Base-by-base conservation (phyloP, 345 rosid species). In the Carallia pectinifolia region DNA sequence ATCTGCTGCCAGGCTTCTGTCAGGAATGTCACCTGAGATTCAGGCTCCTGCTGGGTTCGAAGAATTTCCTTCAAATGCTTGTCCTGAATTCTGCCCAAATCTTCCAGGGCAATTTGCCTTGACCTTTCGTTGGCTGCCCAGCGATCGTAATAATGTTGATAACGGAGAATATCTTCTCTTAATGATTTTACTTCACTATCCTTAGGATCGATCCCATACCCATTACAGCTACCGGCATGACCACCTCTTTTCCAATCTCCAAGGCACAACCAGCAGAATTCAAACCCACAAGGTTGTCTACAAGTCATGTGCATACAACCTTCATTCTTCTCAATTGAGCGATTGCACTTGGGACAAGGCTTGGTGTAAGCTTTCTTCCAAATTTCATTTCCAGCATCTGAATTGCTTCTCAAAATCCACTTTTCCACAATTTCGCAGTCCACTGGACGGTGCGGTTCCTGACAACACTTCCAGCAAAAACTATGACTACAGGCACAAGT, bases 201-300 rank as follows among this genome's bases (percentile, higher is more conserved):
- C 30, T 37, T 31, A 29, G 6, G 12, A 36, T 56, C 36, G 9
- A 15, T 48, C 31, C 3, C 0, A 1, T 44, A 47, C 1, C 16
- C 37, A 16, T 58, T 33, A 19, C 60, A 71, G n/a, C 37, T 2
- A 12, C 29, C 29, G 1, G 17, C 44, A n/a, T 8, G 2, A 23
- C 50, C 40, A 53, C 73, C 71, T 7, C 33, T 36, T 0, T 3
- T 1, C 69, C 62, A 74, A 7, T 53, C 44, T 18, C 29, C 12
- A 30, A 82, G 81, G 52, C 83, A 82, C 1, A 74, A 4, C 85
- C 85, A 82, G 79, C 85, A 82, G 63, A 82, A 76, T 0, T 71
- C 31, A 53, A 37, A 52, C 0, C 16, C 0, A 55, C 83, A 79
- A 27, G 72, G 78, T 2, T 53, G 36, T 18, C 17, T 36, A 38